Conservation (phyloP, 179 eudicot species). For the Nepenthes alata region DNA sequence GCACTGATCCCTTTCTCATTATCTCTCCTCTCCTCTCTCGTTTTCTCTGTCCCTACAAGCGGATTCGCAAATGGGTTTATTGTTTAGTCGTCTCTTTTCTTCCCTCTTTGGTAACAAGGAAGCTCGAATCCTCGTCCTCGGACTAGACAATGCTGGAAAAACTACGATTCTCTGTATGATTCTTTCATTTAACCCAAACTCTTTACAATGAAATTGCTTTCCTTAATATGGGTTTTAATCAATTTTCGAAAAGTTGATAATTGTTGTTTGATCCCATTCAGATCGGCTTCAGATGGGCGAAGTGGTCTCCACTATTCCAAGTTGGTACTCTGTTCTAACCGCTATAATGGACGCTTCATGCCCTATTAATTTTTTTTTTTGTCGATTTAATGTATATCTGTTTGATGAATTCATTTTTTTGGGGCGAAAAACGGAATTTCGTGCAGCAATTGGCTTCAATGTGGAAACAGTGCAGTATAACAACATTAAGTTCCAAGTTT, state of each 20-base stretch:
- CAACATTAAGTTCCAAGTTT: constrained; percentile 98
- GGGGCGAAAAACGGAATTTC: constrained; percentile 3
- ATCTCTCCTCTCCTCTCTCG: background rate
- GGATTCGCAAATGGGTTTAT: constrained; percentile 23
- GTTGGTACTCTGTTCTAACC: constrained; percentile 40
- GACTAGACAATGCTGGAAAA: constrained; percentile 97
- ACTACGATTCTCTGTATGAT: constrained; percentile 85
- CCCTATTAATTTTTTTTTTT: background rate
- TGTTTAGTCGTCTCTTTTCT: constrained; percentile 72
- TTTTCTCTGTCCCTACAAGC: background rate
- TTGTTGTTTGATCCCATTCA: constrained; percentile 22
- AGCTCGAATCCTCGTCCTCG: constrained; percentile 96
- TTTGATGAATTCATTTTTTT: background rate
- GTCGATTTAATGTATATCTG: background rate
- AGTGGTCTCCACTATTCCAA: constrained; percentile 98
- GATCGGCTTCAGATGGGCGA: constrained; percentile 99
- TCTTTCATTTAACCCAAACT: constrained; percentile 3
- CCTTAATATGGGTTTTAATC: constrained; percentile 16
- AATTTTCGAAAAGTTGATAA: constrained; percentile 11
- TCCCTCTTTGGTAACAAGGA: constrained; percentile 81
- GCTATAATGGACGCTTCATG: constrained; percentile 4
- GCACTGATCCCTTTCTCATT: constrained; percentile 10
- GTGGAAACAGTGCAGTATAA: constrained; percentile 98
- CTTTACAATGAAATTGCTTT: constrained; percentile 6
- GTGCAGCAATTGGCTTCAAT: constrained; percentile 98